These are phyloP conservation scores for Spencermartinsiella ligniputridi DNA, from an alignment of 1,139 yeast genomes.

Conservation along the genomic window DNA sequence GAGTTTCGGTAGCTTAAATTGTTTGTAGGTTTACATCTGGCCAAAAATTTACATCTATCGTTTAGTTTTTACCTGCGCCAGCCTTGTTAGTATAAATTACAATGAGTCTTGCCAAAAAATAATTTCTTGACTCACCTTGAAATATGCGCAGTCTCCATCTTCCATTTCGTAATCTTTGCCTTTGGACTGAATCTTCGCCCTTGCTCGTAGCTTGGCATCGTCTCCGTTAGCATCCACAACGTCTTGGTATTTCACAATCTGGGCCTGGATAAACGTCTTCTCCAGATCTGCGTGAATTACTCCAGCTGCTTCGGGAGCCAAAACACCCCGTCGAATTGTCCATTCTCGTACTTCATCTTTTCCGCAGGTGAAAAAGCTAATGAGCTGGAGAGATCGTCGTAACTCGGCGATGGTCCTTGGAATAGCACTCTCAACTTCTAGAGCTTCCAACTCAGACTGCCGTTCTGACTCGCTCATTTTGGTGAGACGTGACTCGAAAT, in stretches of 20 bases:
- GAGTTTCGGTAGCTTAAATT: too few species aligned
- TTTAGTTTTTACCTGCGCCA: too few species aligned
- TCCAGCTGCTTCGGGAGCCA: slow-evolving; percentile 92
- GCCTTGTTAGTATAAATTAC: too few species aligned
- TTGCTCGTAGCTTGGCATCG: slow-evolving; percentile 25
- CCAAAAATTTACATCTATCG: too few species aligned
- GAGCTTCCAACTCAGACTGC: slow-evolving; percentile 69
- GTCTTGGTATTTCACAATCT: slow-evolving; percentile 50
- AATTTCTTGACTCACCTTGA: too few species aligned
- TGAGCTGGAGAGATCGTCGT: slow-evolving; percentile 57
- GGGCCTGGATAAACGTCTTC: slow-evolving; percentile 78
- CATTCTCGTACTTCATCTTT: slow-evolving; percentile 81
- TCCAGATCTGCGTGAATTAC: slow-evolving; percentile 86
- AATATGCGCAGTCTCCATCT: slow-evolving; percentile 71
- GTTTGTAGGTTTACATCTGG: too few species aligned
- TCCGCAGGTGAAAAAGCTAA: slow-evolving; percentile 83
- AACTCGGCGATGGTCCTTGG: slow-evolving; percentile 70
- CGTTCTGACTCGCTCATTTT: slow-evolving; percentile 71
- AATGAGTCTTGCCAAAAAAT: too few species aligned
- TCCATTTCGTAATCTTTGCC: slow-evolving; percentile 72
- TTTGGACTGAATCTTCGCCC: slow-evolving; percentile 31
- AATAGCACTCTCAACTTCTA: slow-evolving; percentile 73
- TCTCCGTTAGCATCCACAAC: slow-evolving; percentile 28
- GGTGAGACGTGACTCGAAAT: slow-evolving; percentile 79
- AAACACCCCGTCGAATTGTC: slow-evolving; percentile 74